A percentile compares a stretch with the other conserved stretches of the same genome.
These are phyloP conservation scores for Leccinum angustisporum DNA, from an alignment of 1,284 basidiomycete species.

Conservation along the genomic window DNA sequence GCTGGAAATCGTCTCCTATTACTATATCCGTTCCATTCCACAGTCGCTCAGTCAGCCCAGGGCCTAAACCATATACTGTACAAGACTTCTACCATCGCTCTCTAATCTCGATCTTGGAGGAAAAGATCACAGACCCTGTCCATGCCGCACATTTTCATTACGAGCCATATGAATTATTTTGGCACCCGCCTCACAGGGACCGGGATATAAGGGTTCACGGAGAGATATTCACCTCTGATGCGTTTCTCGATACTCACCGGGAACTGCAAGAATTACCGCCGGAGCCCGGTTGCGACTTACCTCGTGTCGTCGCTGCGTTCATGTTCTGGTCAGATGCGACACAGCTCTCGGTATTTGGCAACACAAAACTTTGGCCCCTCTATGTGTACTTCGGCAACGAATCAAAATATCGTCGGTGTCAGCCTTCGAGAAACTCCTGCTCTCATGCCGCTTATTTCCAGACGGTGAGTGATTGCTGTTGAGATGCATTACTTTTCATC, in stretches of 20 bases:
- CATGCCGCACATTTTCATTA: neutral
- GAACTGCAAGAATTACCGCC: neutral
- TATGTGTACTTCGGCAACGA: neutral
- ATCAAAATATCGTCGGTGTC: neutral
- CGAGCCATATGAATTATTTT: neutral
- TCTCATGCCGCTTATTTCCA: neutral
- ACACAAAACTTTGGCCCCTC: neutral
- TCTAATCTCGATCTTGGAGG: neutral
- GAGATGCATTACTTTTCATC: neutral
- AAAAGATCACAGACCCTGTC: neutral
- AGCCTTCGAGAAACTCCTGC: neutral
- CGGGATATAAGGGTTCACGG: neutral
- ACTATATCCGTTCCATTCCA: neutral
- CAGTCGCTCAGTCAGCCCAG: neutral
- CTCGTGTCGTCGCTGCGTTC: neutral
- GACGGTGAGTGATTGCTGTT: neutral
- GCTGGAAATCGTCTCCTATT: neutral
- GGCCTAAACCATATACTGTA: neutral
- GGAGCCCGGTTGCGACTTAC: neutral
- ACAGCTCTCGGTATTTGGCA: neutral
- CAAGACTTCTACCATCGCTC: neutral
- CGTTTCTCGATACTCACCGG: neutral
- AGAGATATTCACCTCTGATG: neutral
- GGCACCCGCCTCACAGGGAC: neutral
- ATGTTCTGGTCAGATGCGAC: neutral